Evolutionary conservation across 2,329 filamentous ascomycete genomes (phyloP), one percentile per base, ranked within the genome.

Genomic region (Phialophora chinensis): DNA sequence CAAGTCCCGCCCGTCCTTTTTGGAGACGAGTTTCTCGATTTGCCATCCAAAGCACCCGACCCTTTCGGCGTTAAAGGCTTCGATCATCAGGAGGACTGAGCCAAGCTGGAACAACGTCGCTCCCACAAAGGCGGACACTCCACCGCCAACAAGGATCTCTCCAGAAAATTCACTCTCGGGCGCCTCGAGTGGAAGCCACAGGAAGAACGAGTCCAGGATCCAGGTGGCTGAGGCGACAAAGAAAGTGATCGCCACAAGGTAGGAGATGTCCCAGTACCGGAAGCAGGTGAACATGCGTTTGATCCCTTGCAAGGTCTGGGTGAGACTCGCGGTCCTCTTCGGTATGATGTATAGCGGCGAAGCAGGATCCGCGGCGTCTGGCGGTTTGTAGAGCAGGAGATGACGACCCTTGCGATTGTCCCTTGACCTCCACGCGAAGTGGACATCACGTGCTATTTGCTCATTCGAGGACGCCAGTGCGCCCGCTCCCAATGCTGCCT

Each of bases 201-300:
- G 23, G 49, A 27, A 52, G 49, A 52, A 29, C 14, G 49, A 52
- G 23, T 52, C 11, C 20, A 52, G 23, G 25, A 52, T 52, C 49
- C 49, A 52, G 49, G 49, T 52, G 3, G 49, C 49, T 52, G 49
- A 52, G 10, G 49, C 49, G 5, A 17, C 8, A 12, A 52, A 52
- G 49, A 52, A 52, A 25, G 49, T 52, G 49, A 52, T 52, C 49
- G 49, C 49, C 10, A 52, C 49, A 27, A 52, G 49, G 4, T 52
- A 52, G 2, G 49, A 52, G 14, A 52, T 29, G 49, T 52, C 49
- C 49, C 49, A 52, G 7, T 52, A 52, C 11, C 20, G 49, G 14
- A 23, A 52, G 49, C 25, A 52, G 25, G 49, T 52, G 4, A 52
- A 52, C 49, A 52, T 52, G 11, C 49, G 17, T 10, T 52, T 52